Evolutionary conservation across 306 rosid genomes (phyloP).

Genomic region (Senna siamea): DNA sequence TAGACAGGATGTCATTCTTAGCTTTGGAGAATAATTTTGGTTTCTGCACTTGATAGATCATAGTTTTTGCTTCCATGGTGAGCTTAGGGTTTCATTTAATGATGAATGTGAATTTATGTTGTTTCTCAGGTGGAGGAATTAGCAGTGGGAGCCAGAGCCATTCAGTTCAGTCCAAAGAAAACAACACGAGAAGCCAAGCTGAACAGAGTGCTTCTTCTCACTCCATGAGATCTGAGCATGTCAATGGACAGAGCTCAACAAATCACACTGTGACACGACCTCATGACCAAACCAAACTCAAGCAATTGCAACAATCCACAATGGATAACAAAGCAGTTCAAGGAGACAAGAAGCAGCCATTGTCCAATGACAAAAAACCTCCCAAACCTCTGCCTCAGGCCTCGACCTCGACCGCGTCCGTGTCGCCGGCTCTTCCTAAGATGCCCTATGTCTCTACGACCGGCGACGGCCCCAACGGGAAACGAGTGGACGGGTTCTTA

Average conservation of each 20-base stretch:
- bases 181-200: constrained; percentile 30
- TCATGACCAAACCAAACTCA: background rate
- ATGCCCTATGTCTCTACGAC: constrained; percentile 82
- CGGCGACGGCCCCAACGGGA: constrained; percentile 74
- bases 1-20: too few species aligned
- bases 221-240: constrained; percentile 3
- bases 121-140: constrained; percentile 65
- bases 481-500: constrained; percentile 64
- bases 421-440: constrained; percentile 33
- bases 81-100: too few species aligned
- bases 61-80: too few species aligned
- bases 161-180: constrained; percentile 47
- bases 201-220: constrained; percentile 51
- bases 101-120: background rate
- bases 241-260: background rate
- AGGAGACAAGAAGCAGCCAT: constrained; percentile 4
- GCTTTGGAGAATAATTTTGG: background rate
- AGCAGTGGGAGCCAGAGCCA: constrained; percentile 56
- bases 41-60: too few species aligned
- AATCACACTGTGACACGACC: constrained; percentile 12
- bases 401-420: background rate
- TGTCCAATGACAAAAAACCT: too few species aligned
- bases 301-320: constrained; percentile 28
- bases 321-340: background rate
- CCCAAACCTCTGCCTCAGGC: constrained; percentile 39